Evolutionary conservation across 2,329 filamentous ascomycete species (phyloP), one percentile per base, ranked within the genome.

Genomic region (Didymella pinodella): DNA sequence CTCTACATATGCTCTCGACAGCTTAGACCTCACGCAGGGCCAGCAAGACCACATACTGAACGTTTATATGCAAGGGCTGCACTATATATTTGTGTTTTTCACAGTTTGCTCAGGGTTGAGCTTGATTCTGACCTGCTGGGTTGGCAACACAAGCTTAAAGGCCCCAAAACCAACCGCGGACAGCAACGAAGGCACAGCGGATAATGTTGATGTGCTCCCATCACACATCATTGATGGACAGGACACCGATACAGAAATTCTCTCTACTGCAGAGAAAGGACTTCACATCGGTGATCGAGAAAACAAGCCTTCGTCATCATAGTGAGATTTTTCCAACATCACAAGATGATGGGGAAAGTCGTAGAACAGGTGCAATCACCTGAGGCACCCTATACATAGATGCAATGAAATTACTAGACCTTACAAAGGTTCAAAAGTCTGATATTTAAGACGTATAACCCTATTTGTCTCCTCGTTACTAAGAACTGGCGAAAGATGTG

Each of bases 111-210:
- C 65, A 4, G 63, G 59, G 1, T 12, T 58, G 3, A 63, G 67
- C 43, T 49, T 70, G n/a, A 11, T 57, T 32, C 26, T 70, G 43
- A 68, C 65, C 3, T 31, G 62, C 20, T 61, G 67, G 56, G 63
- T 70, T n/a, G 67, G 67, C 1, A 67, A 70, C 32, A 68, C 65
- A 4, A 63, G 59, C 38, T 47, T 70, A 7, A 70, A 68, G 49
- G 59, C 59, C 18, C 54, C 54, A 6, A 68, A 76, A 40, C 73
- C 66, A 26, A n/a, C 14, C 29, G 28, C 44, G 10, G 48, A 57
- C 0, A 58, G 63, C 20, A 57, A 65, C 44, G 57, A 47, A 25
- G 47, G 16, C 2, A 20, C 16, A 14, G 31, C 22, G 25, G 4
- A 28, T 5, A n/a, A 5, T 49, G 32, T 4, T 4, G 47, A 49